phyloP scores from a whole-genome alignment of 2,329 filamentous ascomycete species.

The Aspergillus hiratsukae region DNA sequence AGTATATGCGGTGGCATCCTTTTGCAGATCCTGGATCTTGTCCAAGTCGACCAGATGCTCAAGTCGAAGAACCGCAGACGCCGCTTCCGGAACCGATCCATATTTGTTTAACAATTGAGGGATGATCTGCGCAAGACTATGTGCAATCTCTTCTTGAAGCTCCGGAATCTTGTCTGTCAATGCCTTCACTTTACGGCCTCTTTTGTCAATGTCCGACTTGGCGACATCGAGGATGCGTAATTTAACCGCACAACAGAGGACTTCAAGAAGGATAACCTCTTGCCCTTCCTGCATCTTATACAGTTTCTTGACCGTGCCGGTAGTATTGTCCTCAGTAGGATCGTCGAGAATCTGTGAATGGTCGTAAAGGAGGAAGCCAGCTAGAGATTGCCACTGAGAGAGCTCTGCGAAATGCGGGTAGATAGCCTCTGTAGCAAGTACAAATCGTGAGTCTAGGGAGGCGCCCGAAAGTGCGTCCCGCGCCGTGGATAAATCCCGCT shows the following conservation, averaged over 20 bases:
- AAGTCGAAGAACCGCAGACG: constrained; percentile 77
- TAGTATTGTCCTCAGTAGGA: constrained; percentile 54
- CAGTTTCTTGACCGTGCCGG: constrained; percentile 63
- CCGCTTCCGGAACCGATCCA: constrained; percentile 80
- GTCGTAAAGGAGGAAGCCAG: constrained; percentile 88
- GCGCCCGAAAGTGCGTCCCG: constrained; percentile 52
- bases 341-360: constrained; percentile 63
- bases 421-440: constrained; percentile 77
- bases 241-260: constrained; percentile 78
- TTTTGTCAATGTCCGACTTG: constrained; percentile 57
- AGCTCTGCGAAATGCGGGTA: constrained; percentile 79
- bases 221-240: constrained; percentile 62
- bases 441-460: constrained; percentile 73
- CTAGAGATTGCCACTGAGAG: constrained; percentile 79
- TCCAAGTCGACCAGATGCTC: constrained; percentile 84
- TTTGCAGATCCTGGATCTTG: constrained; percentile 80
- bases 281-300: constrained; percentile 72
- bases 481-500: constrained; percentile 18
- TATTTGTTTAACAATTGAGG: constrained; percentile 89
- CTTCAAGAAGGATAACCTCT: constrained; percentile 79
- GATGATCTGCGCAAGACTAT: constrained; percentile 72
- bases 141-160: constrained; percentile 71
- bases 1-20: constrained; percentile 75
- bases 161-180: constrained; percentile 61
- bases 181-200: constrained; percentile 53